Base-by-base conservation (phyloP, 768 basidiomycete genomes). In the Pleurotus cornucopiae region DNA sequence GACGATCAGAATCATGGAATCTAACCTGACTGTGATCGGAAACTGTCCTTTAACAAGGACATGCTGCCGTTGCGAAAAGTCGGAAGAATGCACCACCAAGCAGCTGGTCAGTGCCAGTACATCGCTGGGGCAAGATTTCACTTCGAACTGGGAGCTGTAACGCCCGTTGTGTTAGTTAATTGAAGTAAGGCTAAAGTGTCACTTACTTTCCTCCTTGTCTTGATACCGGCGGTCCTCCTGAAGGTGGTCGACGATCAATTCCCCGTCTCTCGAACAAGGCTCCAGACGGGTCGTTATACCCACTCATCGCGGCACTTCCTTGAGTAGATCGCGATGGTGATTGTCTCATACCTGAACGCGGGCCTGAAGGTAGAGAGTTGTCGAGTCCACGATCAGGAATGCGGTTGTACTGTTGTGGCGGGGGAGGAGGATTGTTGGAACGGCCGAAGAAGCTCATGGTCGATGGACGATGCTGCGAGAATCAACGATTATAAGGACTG, bases 101-200 rank as follows among this genome's bases (percentile, higher is more conserved):
- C 91, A 85, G 68, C 95, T 96, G 14, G 84, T 80, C 57, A 93
- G 74, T 0, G 93, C 94, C 21, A 93, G 78, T 1, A 78, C 69
- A 49, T 86, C 82, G 56, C 76, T 84, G 0, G 91, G 88, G 54
- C 82, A 79, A 14, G 73, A 68, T 3, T 81, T 81, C 53, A 93
- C 85, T 23, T 64, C 68, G 62, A 76, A 89, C 48, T 83, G 85
- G 37, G 49, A 58, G 55, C 65, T 53, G 44, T 48, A 12, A 9
- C 3, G 49, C 9, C n/a, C 37, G 39, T 51, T 18, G 14, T 23
- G 45, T 38, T 23, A 46, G 57, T 18, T 34, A 34, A 34, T 34
- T 12, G 16, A 47, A 6, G 4, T 16, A 26, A 7, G 41, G n/a
- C 37, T 2, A 14, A 37, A 46, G 49, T 5, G 18, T 34, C 23